Percentiles rank a stretch among this genome's conserved stretches.
Conservation (phyloP, 768 basidiomycete species). For the Fomitopsis serialis region DNA sequence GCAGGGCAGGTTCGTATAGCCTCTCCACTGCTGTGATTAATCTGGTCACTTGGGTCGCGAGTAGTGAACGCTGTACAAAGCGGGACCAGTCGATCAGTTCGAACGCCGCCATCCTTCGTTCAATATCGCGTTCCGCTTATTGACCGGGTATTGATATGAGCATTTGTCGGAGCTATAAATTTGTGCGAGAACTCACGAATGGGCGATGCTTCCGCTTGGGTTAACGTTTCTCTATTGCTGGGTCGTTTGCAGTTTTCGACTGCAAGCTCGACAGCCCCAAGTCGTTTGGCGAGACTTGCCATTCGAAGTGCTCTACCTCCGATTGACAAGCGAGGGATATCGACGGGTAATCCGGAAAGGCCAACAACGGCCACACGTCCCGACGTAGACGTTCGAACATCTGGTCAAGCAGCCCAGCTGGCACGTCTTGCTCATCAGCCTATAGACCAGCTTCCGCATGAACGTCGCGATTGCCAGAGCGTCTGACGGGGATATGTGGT, state of each 20-base stretch:
- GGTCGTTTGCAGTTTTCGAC: not conserved
- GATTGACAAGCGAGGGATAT: conserved; percentile 18
- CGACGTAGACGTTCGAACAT: conserved; percentile 13
- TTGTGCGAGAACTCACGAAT: conserved; percentile 36
- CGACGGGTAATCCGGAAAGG: conserved; percentile 30
- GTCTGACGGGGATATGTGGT: conserved; percentile 53
- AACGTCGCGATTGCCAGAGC: conserved; percentile 59
- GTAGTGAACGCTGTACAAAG: conserved; percentile 33
- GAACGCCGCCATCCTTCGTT: conserved; percentile 37
- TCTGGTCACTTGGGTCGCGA: conserved; percentile 33
- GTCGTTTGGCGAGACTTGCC: not conserved
- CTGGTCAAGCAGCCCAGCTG: conserved; percentile 33
- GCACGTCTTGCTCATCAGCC: conserved; percentile 49
- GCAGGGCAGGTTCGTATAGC: conserved; percentile 38
- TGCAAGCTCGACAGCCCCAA: not conserved
- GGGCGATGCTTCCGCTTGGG: conserved; percentile 34
- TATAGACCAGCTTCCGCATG: conserved; percentile 55
- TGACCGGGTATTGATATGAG: not conserved
- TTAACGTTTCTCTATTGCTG: conserved; percentile 41
- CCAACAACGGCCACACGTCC: conserved; percentile 34
- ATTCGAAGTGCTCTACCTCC: conserved; percentile 38
- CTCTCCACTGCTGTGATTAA: conserved; percentile 34
- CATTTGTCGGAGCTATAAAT: not conserved
- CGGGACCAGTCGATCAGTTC: conserved; percentile 65
- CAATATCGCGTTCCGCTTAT: conserved; percentile 32